Evolutionary conservation across 2,329 filamentous ascomycete species (phyloP).

Genomic region (Seiridium unicorne): DNA sequence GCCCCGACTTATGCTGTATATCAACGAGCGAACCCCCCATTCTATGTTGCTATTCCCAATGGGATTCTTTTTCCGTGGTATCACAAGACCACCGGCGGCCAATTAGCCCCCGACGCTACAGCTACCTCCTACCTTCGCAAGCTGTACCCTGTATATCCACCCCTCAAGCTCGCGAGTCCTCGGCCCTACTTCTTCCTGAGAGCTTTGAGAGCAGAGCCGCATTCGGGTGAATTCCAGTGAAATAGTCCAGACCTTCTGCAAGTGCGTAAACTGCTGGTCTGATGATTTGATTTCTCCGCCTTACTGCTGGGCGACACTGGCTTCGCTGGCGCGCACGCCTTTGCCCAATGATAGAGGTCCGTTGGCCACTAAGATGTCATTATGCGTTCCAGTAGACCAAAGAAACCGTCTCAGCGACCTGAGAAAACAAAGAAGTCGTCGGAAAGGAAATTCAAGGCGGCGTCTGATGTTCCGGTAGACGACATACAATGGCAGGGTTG

Average conservation of each 20-base stretch:
- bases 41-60: not conserved
- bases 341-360: too few relatives aligned
- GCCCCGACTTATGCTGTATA: not conserved
- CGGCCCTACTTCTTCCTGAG: not conserved
- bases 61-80: not conserved
- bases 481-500: too few relatives aligned
- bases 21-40: not conserved
- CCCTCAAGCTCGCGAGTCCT: not conserved
- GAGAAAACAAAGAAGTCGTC: too few relatives aligned
- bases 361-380: too few relatives aligned
- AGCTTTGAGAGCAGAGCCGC: conserved; percentile 1
- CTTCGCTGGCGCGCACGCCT: too few relatives aligned
- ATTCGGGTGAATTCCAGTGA: not conserved
- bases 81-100: not conserved
- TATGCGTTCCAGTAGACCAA: too few relatives aligned
- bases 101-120: not conserved
- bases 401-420: too few relatives aligned
- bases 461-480: too few relatives aligned
- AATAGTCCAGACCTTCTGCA: not conserved
- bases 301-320: too few relatives aligned
- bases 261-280: too few relatives aligned
- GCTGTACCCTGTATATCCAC: not conserved
- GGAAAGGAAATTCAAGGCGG: too few relatives aligned
- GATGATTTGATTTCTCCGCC: too few relatives aligned
- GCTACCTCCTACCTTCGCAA: not conserved